Evolutionary conservation across 1,284 basidiomycete species (phyloP).

Genomic region (Moesziomyces parantarcticus): DNA sequence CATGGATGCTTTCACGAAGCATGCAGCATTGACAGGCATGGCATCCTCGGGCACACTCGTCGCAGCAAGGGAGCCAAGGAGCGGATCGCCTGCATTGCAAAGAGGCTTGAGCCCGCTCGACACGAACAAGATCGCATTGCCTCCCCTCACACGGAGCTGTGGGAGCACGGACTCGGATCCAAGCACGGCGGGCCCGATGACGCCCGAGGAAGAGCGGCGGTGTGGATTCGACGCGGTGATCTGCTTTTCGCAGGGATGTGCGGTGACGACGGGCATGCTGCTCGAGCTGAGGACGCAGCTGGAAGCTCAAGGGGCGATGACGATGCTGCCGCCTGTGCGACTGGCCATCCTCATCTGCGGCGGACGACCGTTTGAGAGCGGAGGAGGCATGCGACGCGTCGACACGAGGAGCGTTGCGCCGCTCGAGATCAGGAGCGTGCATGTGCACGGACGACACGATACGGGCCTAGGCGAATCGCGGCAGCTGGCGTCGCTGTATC

Average conservation of each 20-base stretch:
- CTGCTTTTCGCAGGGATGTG: slow-evolving; percentile 53
- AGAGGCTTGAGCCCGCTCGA: too few relatives aligned
- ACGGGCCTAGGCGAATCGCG: slow-evolving; percentile 27
- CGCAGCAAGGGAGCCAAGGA: too few relatives aligned
- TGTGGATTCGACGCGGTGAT: slow-evolving; percentile 35
- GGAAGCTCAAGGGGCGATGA: not conserved
- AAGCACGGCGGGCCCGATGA: slow-evolving; percentile 17
- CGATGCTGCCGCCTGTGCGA: slow-evolving; percentile 11
- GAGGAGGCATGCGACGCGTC: slow-evolving; percentile 26
- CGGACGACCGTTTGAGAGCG: slow-evolving; percentile 28
- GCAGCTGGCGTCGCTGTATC: slow-evolving; percentile 21
- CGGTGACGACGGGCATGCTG: slow-evolving; percentile 36
- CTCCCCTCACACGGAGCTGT: not conserved
- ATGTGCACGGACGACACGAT: slow-evolving; percentile 36
- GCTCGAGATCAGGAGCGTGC: slow-evolving; percentile 26
- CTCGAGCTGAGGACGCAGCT: slow-evolving; percentile 7
- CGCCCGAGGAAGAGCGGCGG: slow-evolving; percentile 4
- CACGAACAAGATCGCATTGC: too few relatives aligned
- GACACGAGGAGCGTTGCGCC: slow-evolving; percentile 3
- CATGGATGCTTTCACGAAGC: too few relatives aligned
- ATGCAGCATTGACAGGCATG: too few relatives aligned
- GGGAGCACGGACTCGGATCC: slow-evolving; percentile 23
- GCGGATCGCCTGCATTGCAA: too few relatives aligned
- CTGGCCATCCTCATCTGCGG: slow-evolving; percentile 45
- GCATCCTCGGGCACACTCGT: too few relatives aligned